A percentile compares a stretch with the other conserved stretches of the same genome.
These are phyloP conservation scores for Escovopsis sp. DNA, from an alignment of 2,329 filamentous ascomycete species.

Conservation along the genomic window DNA sequence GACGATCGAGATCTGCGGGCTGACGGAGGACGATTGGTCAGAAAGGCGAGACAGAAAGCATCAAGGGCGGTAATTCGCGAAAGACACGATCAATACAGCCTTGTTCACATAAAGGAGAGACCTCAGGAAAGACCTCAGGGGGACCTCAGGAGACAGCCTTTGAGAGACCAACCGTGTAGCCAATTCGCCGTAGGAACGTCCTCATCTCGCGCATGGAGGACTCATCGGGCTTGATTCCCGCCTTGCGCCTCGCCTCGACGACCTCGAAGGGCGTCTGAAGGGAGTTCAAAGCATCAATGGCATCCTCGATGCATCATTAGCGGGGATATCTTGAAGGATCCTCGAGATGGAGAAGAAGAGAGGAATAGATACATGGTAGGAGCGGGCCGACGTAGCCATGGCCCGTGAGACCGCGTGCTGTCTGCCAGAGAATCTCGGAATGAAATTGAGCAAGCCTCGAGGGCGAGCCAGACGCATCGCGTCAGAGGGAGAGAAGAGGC, in stretches of 20 bases:
- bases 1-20: constrained; percentile 35
- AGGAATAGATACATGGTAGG: constrained; percentile 18
- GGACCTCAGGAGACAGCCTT: no score
- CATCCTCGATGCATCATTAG: constrained; percentile 44
- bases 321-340: background rate
- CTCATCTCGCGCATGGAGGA: constrained; percentile 63
- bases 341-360: background rate
- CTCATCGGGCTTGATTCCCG: constrained; percentile 54
- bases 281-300: constrained; percentile 71
- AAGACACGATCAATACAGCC: no score
- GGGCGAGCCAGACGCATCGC: constrained; percentile 19
- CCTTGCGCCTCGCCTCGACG: constrained; percentile 63
- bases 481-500: background rate
- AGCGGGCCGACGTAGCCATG: constrained; percentile 15
- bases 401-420: constrained; percentile 8
- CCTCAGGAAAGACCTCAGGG: background rate
- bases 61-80: no score
- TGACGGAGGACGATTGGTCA: no score
- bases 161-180: constrained; percentile 43
- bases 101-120: background rate
- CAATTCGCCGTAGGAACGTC: constrained; percentile 60
- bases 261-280: constrained; percentile 78
- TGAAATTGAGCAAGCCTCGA: constrained; percentile 11
- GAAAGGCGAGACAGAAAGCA: no score
- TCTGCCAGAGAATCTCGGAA: constrained; percentile 8